Evolutionary conservation across 257 asterid species (phyloP), one percentile per base, ranked within the genome.

Genomic region (Solanum neorickii): DNA sequence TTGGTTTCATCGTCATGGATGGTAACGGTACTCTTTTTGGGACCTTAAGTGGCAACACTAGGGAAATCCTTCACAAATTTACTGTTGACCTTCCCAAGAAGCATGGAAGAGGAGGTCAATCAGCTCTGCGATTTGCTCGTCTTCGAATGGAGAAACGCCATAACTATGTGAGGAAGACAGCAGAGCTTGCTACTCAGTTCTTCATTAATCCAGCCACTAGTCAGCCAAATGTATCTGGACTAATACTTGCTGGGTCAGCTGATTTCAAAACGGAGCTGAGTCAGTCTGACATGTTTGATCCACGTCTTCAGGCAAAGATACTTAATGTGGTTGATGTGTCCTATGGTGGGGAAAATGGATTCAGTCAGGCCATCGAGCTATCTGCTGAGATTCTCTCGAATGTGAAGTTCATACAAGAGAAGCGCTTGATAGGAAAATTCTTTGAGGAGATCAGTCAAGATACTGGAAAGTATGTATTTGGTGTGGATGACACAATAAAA

Each of bases 401-500:
- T 78, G 93, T 91, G 87, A 91, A 91, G 84, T 90, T 91, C 78
- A 91, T 91, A 73, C 93, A 91, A 70, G 93, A 91, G 60, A 91
- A 91, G 84, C 86, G 87, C 37, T 74, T 91, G 90, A 91, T 91
- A 68, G 91, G 93, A 39, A 90, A 91, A 42, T 91, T 90, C 85
- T 91, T 91, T 72, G 93, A 91, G 90, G 93, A 91, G 37, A 91
- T 91, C 85, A 90, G 93, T 86, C 93, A 90, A 84, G 93, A 91
- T 60, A 91, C 92, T 49, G 92, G 93, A 1, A 91, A 90, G n/a
- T 91, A 91, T 80, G 93, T 90, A 7, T 91, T 91, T 90, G 93
- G 90, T 41, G 93, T 91, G 77, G 93, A 91, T 83, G 93, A 90
- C 87, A 90, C 93, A 13, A 88, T 91, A 42, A 91, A 91, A 80